Evolutionary conservation across 257 asterid genomes (phyloP).

Genomic region (Catharanthus roseus): DNA sequence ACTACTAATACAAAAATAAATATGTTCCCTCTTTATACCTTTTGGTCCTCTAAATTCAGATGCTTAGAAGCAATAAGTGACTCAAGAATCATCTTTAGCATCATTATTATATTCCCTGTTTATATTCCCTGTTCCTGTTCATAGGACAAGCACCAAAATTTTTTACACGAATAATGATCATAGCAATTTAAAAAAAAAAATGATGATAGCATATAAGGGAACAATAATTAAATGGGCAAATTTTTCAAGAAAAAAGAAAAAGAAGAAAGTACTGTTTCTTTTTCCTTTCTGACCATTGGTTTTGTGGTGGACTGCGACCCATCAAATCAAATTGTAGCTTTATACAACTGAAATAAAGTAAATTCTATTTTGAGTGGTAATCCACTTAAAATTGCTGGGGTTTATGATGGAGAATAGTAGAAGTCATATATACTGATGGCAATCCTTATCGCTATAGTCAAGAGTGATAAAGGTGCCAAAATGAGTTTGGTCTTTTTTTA

Average conservation of each 20-base stretch:
- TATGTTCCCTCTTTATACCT: constrained; percentile 26
- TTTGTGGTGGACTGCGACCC: not conserved
- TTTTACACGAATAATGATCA: too few relatives aligned
- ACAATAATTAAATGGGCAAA: not conserved
- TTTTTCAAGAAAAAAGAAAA: not conserved
- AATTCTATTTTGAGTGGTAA: not conserved
- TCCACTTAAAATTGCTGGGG: not conserved
- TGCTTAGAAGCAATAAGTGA: constrained; percentile 51
- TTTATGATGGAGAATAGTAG: not conserved
- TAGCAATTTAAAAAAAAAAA: too few relatives aligned
- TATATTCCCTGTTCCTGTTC: constrained; percentile 28
- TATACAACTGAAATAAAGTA: not conserved
- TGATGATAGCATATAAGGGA: not conserved
- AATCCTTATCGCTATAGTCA: not conserved
- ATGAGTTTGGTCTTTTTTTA: not conserved
- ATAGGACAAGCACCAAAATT: not conserved
- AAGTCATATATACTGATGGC: not conserved
- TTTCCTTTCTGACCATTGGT: not conserved
- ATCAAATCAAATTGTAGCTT: constrained; percentile 1
- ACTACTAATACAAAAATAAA: constrained; percentile 44
- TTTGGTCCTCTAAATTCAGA: constrained; percentile 32
- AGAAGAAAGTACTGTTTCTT: too few relatives aligned
- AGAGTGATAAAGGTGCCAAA: not conserved
- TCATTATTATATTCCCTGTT: too few relatives aligned
- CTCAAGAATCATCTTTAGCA: constrained; percentile 18